Conservation (phyloP, 805 yeast species). For the Nakazawaea holstii region DNA sequence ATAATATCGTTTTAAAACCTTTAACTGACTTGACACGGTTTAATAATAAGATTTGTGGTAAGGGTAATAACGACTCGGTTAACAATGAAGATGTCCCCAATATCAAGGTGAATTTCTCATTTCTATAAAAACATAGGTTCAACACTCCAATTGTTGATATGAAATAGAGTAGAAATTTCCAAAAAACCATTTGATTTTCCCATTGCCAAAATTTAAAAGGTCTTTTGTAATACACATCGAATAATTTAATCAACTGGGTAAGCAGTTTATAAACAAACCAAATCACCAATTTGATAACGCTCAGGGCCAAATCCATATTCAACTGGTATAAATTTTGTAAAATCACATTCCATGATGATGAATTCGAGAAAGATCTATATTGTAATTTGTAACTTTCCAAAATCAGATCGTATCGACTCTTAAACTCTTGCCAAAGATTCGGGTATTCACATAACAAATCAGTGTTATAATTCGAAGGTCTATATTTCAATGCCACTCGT, state of each 20-base stretch:
- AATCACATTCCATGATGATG: neutral
- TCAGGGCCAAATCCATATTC: neutral
- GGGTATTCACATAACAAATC: slow-evolving; percentile 29
- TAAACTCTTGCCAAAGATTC: slow-evolving; percentile 20
- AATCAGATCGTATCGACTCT: slow-evolving; percentile 22
- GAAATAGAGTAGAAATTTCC: slow-evolving; percentile 56
- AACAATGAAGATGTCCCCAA: slow-evolving; percentile 40
- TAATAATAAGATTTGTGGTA: slow-evolving; percentile 72
- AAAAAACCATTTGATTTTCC: slow-evolving; percentile 52
- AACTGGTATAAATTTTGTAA: neutral
- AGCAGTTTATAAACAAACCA: slow-evolving; percentile 17
- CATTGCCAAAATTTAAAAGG: slow-evolving; percentile 84
- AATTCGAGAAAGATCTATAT: neutral
- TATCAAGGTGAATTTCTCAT: slow-evolving; percentile 22
- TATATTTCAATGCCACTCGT: slow-evolving; percentile 53
- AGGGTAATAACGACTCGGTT: slow-evolving; percentile 66
- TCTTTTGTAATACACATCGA: slow-evolving; percentile 65
- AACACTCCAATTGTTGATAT: slow-evolving; percentile 13
- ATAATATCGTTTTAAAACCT: slow-evolving; percentile 71
- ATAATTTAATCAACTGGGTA: slow-evolving; percentile 46
- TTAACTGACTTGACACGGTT: slow-evolving; percentile 62
- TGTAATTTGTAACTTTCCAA: slow-evolving; percentile 17
- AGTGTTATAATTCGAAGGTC: slow-evolving; percentile 39
- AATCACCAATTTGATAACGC: slow-evolving; percentile 11
- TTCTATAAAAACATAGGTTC: slow-evolving; percentile 19